Evolutionary conservation across 2,329 filamentous ascomycete genomes (phyloP).

Genomic region (Scolecobasidium constrictum): DNA sequence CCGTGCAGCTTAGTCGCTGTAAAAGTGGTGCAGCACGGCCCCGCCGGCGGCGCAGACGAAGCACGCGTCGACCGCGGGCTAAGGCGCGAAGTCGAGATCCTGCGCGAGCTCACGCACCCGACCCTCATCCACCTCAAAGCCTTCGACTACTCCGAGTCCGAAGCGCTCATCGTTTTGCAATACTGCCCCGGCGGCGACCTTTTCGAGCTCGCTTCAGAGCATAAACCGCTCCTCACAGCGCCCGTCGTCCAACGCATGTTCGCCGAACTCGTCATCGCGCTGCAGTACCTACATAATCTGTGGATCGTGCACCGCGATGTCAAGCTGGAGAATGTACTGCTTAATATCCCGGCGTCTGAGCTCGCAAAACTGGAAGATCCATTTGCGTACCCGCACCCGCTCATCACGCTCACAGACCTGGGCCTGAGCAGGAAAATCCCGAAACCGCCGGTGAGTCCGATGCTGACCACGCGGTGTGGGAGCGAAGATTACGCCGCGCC

Average conservation of each 20-base stretch:
- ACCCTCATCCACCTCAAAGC: slow-evolving; percentile 86
- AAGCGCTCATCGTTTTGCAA: slow-evolving; percentile 75
- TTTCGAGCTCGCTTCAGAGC: slow-evolving; percentile 77
- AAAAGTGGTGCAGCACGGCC: slow-evolving; percentile 91
- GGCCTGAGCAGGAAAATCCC: slow-evolving; percentile 73
- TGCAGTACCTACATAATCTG: slow-evolving; percentile 72
- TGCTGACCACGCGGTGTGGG: slow-evolving; percentile 86
- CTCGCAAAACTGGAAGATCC: slow-evolving; percentile 58
- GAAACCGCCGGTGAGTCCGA: slow-evolving; percentile 63
- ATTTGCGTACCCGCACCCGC: slow-evolving; percentile 64
- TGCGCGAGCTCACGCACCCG: slow-evolving; percentile 78
- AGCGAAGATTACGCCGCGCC: slow-evolving; percentile 96
- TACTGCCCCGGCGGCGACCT: slow-evolving; percentile 93
- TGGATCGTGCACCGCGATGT: slow-evolving; percentile 94
- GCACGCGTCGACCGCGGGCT: slow-evolving; percentile 87
- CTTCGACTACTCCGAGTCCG: slow-evolving; percentile 72
- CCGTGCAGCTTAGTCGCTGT: slow-evolving; percentile 82
- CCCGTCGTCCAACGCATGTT: slow-evolving; percentile 73
- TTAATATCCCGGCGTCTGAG: slow-evolving; percentile 65
- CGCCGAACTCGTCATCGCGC: slow-evolving; percentile 74
- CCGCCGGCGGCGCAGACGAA: slow-evolving; percentile 84
- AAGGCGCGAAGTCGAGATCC: slow-evolving; percentile 89
- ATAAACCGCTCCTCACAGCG: slow-evolving; percentile 56
- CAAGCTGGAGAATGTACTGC: slow-evolving; percentile 94
- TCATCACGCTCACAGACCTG: slow-evolving; percentile 83